Percentiles rank a stretch among this genome's conserved stretches.
phyloP scores from a whole-genome alignment of 2,329 filamentous ascomycete species.

The Aulographum hederae region DNA sequence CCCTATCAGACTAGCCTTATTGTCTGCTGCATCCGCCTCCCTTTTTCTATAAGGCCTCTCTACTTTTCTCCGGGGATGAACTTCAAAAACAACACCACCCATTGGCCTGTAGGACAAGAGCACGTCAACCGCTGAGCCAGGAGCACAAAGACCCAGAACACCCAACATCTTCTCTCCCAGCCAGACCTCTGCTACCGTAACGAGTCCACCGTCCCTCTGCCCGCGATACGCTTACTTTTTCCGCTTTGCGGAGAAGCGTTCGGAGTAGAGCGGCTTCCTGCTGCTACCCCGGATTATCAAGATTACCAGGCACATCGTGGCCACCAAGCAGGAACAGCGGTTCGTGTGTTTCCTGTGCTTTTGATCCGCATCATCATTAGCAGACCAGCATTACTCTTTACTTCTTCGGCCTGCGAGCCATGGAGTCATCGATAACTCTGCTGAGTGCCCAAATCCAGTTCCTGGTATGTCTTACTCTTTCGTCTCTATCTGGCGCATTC shows the following conservation, averaged over 20 bases:
- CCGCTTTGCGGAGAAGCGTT: slow-evolving; percentile 4
- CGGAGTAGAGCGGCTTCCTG: not conserved
- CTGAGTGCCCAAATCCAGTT: slow-evolving; percentile 30
- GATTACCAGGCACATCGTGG: not conserved
- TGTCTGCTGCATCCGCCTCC: no score
- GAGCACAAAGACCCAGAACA: no score
- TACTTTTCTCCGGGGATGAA: slow-evolving; percentile 21
- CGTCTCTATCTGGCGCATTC: not conserved
- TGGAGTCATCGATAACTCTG: slow-evolving; percentile 26
- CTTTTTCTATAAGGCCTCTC: no score
- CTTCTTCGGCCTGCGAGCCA: no score
- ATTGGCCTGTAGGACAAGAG: slow-evolving; percentile 27
- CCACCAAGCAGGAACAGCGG: not conserved
- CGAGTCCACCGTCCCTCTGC: slow-evolving; percentile 1
- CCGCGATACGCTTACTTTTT: slow-evolving; percentile 14
- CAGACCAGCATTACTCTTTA: no score
- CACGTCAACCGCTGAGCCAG: slow-evolving; percentile 21
- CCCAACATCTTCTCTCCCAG: no score
- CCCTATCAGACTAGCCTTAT: no score
- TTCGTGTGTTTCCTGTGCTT: not conserved
- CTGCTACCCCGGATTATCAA: not conserved
- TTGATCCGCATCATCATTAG: no score
- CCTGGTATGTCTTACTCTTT: slow-evolving; percentile 19
- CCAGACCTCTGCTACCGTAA: not conserved
- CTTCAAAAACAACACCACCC: slow-evolving; percentile 21